phyloP scores from a whole-genome alignment of 2,329 filamentous ascomycete genomes.

The Cladosporium sp. region DNA sequence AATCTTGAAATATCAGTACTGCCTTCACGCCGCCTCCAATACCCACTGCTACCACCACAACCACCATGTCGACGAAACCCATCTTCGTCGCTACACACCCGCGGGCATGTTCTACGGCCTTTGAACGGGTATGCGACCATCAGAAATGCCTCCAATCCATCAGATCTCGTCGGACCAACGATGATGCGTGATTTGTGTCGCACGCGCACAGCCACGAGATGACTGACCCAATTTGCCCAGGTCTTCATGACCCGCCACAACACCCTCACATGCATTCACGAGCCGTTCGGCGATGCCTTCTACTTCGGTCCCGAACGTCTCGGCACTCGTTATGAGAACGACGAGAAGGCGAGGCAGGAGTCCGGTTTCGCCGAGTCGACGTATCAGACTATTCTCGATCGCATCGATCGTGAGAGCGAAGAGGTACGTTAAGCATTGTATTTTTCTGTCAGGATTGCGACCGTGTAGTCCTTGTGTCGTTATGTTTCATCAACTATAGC shows the following conservation, averaged over 20 bases:
- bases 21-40: not conserved
- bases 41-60: not conserved
- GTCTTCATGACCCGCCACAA: conserved; percentile 95
- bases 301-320: conserved; percentile 93
- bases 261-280: conserved; percentile 77
- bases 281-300: conserved; percentile 95
- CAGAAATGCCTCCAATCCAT: not conserved
- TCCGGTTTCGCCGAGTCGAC: conserved; percentile 68
- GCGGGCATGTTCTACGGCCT: conserved; percentile 91
- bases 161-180: not conserved
- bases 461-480: not conserved
- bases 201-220: not conserved
- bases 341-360: conserved; percentile 50
- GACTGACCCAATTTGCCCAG: conserved; percentile 41
- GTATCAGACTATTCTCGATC: conserved; percentile 72
- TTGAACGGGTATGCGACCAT: conserved; percentile 67
- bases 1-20: conserved; percentile 18
- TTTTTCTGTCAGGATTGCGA: not conserved
- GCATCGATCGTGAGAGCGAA: conserved; percentile 65
- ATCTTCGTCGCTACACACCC: conserved; percentile 95
- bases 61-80: conserved; percentile 66
- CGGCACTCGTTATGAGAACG: conserved; percentile 70
- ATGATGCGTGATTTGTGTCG: not conserved
- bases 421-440: conserved; percentile 56
- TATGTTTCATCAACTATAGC: not conserved